Percentiles rank a stretch among this genome's conserved stretches.
Conservation (phyloP, 768 basidiomycete genomes). For the Glaciozyma antarctica region DNA sequence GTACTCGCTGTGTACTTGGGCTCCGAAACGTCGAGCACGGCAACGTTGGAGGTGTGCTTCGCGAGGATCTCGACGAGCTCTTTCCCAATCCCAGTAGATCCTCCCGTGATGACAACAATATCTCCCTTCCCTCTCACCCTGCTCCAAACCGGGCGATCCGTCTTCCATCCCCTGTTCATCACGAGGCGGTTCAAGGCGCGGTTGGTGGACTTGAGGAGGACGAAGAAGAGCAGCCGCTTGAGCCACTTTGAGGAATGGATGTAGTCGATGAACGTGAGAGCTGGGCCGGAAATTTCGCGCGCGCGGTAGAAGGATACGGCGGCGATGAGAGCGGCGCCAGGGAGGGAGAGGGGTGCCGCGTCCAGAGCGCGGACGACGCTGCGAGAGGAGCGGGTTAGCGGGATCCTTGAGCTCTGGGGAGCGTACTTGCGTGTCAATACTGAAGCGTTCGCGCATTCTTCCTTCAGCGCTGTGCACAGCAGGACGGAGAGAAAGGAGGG, state of each 20-base stretch:
- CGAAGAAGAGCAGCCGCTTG: conserved; percentile 15
- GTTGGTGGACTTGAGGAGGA: conserved; percentile 17
- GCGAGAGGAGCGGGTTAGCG: neutral
- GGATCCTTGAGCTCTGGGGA: too few species aligned
- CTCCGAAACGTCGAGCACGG: conserved; percentile 22
- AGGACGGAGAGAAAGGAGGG: too few species aligned
- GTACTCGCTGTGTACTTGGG: conserved; percentile 17
- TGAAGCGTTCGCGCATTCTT: too few species aligned
- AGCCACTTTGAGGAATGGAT: conserved; percentile 5
- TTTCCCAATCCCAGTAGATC: conserved; percentile 22
- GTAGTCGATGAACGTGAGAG: conserved; percentile 7
- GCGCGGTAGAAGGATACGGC: conserved; percentile 11
- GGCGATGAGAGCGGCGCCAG: conserved; percentile 5
- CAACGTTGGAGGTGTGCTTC: conserved; percentile 17
- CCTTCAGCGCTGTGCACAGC: too few species aligned
- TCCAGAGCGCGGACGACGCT: conserved; percentile 26
- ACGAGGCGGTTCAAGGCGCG: conserved; percentile 11
- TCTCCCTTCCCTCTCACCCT: conserved; percentile 13
- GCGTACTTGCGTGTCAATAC: too few species aligned
- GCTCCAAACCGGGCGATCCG: conserved; percentile 18
- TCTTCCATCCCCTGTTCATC: conserved; percentile 21
- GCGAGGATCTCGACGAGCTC: conserved; percentile 23
- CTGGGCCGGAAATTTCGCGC: neutral
- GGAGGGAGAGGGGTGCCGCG: conserved; percentile 7
- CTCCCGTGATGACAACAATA: conserved; percentile 27